Evolutionary conservation across 495 filamentous ascomycete species (phyloP).

Genomic region (Neurospora sp.): DNA sequence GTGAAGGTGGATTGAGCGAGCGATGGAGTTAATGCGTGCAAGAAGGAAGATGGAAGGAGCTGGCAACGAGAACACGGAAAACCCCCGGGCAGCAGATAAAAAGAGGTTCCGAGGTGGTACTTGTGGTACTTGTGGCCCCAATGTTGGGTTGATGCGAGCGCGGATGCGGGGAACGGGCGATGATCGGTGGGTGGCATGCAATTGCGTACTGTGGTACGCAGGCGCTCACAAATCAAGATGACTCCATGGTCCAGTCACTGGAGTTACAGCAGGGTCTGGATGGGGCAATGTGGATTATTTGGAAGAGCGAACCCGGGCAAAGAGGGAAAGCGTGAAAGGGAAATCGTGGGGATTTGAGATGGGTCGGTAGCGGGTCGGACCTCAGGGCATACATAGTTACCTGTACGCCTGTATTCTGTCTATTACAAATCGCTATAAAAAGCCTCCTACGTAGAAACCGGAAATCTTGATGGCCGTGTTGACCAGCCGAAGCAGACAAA

Average conservation of each 20-base stretch:
- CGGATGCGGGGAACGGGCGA: background rate
- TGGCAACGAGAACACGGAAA: background rate
- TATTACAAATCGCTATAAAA: background rate
- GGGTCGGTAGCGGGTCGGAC: background rate
- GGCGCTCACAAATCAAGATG: background rate
- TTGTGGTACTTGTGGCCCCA: background rate
- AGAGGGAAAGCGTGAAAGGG: background rate
- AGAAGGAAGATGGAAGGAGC: background rate
- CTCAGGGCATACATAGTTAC: background rate
- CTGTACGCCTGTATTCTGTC: too few relatives aligned
- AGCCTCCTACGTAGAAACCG: background rate
- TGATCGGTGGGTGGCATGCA: background rate
- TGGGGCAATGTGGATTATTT: background rate
- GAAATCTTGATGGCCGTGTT: background rate
- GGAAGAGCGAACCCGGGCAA: background rate
- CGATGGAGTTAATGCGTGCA: background rate
- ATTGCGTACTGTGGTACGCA: background rate
- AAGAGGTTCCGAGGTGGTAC: background rate
- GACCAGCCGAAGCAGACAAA: background rate
- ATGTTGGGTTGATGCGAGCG: background rate
- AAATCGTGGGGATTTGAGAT: background rate
- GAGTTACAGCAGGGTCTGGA: background rate
- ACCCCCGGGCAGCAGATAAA: background rate
- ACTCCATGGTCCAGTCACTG: background rate
- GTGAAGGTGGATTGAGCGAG: background rate